phyloP scores from a whole-genome alignment of 1,284 basidiomycete species.

The Ceratobasidium sp. region DNA sequence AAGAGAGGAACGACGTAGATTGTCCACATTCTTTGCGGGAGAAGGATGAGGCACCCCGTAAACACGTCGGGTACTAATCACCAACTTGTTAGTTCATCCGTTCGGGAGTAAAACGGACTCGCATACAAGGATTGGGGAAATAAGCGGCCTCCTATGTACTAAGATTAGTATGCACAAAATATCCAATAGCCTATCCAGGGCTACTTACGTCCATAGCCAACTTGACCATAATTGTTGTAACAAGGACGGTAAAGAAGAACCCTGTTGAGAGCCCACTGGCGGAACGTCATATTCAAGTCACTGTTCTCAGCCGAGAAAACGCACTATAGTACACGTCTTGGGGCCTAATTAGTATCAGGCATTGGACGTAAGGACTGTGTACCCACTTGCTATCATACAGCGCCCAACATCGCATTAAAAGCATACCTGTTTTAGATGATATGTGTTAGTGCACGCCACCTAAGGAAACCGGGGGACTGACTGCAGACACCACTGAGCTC shows the following conservation, averaged over 20 bases:
- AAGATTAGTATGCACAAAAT: neutral
- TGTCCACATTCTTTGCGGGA: slow-evolving; percentile 22
- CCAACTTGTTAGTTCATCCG: neutral
- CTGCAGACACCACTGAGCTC: slow-evolving; percentile 11
- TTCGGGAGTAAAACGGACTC: neutral
- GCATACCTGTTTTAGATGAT: neutral
- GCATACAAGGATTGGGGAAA: slow-evolving; percentile 16
- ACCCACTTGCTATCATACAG: neutral
- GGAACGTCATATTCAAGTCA: neutral
- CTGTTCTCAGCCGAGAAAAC: neutral
- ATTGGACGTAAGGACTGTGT: neutral
- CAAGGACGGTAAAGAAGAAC: neutral
- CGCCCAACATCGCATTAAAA: slow-evolving; percentile 17
- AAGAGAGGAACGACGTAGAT: slow-evolving; percentile 18
- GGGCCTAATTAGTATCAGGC: neutral
- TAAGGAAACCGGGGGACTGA: neutral
- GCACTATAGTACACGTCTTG: slow-evolving; percentile 15
- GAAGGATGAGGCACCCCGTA: slow-evolving; percentile 16
- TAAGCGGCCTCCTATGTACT: slow-evolving; percentile 3
- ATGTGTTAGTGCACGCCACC: neutral
- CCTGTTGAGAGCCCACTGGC: neutral
- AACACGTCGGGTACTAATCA: slow-evolving; percentile 14
- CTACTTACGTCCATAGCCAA: slow-evolving; percentile 11
- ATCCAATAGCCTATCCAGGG: neutral
- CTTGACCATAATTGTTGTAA: neutral